Base-by-base conservation (phyloP, 78 protist genomes). In the Dictyostelium firmibasis region DNA sequence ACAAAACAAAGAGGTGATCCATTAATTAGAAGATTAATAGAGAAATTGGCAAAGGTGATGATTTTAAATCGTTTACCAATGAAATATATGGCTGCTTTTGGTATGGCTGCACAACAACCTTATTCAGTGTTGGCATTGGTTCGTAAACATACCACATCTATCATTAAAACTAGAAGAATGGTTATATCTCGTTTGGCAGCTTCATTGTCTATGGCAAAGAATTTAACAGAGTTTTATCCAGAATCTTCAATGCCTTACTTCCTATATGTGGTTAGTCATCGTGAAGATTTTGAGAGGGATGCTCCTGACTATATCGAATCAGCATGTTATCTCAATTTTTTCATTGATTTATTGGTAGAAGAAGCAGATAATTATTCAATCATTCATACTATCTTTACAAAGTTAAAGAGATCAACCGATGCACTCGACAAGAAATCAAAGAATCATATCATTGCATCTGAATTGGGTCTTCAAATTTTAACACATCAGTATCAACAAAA, bases 81-180 rank as follows among this genome's bases (percentile, higher is more conserved):
- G 60, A 53, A 67, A 20, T 89, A 79, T 57, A 81, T 89, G 94
- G 67, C 87, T 13, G 87, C 94, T 2, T 89, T 89, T 69, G 94
- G 94, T 43, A 36, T 89, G 94, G 85, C 94, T 4, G 94, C 94
- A 3, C 81, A 81, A 31, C 94, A 89, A 47, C 72, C 88, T 0
- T 27, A 41, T 50, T 35, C 75, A 3, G 10, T 89, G n/a, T n/a
- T 69, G 4, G 74, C 62, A 29, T 33, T 69, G 78, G 87, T 89
- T 6, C 82, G 77, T 62, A 38, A 36, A 33, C 82, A 62, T 18
- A 13, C 75, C 0, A 64, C 72, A 10, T 81, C 94, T 3, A 47
- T 89, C 33, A 60, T 81, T 13, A 89, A 81, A 75, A 81, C 85
- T 18, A 78, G 85, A 67, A 36, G 94, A 35, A 81, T 70, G 83